A percentile compares a stretch with the other conserved stretches of the same genome.
Conservation (phyloP, 2,329 filamentous ascomycete species). For the Tolypocladium guangdongense region DNA sequence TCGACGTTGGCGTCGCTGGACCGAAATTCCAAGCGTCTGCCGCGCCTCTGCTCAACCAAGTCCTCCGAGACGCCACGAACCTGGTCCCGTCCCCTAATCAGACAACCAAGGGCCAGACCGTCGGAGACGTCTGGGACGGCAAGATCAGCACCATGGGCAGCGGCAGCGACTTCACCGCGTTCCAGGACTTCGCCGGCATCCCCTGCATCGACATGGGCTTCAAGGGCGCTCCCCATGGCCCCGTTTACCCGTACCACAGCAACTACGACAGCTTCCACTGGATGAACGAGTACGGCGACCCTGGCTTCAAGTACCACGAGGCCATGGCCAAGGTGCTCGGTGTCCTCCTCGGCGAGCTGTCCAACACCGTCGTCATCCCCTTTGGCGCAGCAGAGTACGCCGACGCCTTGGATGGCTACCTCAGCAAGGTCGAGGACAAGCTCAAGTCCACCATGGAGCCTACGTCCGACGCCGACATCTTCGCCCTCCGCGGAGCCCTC, state of each 20-base stretch:
- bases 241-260: slow-evolving; percentile 74
- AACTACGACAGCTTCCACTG: slow-evolving; percentile 88
- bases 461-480: slow-evolving; percentile 17
- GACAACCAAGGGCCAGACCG: slow-evolving; percentile 58
- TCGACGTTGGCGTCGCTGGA: slow-evolving; percentile 64
- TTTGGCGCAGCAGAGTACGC: slow-evolving; percentile 58
- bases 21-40: slow-evolving; percentile 53
- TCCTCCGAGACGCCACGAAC: slow-evolving; percentile 56
- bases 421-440: slow-evolving; percentile 39
- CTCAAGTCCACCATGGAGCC: slow-evolving; percentile 21
- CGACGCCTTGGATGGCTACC: slow-evolving; percentile 38
- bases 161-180: slow-evolving; percentile 65
- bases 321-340: slow-evolving; percentile 56
- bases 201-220: slow-evolving; percentile 57
- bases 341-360: slow-evolving; percentile 48
- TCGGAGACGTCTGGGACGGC: slow-evolving; percentile 57
- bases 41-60: slow-evolving; percentile 64
- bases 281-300: slow-evolving; percentile 76
- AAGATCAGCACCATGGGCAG: slow-evolving; percentile 56
- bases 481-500: slow-evolving; percentile 16
- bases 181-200: slow-evolving; percentile 61
- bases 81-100: slow-evolving; percentile 65
- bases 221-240: slow-evolving; percentile 25
- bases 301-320: slow-evolving; percentile 53
- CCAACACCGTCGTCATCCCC: slow-evolving; percentile 50